Evolutionary conservation across 495 filamentous ascomycete genomes (phyloP).

Genomic region (Talaromyces borbonicus): DNA sequence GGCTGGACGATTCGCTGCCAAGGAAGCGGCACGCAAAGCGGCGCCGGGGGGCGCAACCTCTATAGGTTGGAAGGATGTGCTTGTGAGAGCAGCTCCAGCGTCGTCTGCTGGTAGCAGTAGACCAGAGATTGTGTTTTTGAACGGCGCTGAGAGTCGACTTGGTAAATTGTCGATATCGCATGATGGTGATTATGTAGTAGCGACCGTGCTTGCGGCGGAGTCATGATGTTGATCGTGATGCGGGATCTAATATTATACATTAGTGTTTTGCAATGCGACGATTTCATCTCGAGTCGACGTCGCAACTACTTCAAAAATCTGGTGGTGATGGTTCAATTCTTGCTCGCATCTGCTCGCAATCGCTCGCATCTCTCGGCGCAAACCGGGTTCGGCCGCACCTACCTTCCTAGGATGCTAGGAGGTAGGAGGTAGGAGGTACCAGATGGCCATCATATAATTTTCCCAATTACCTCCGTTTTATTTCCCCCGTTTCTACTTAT

Average conservation of each 20-base stretch:
- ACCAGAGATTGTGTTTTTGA: conserved; percentile 34
- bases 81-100: conserved; percentile 21
- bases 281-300: no score
- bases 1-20: conserved; percentile 38
- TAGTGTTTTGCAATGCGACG: background rate
- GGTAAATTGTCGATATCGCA: conserved; percentile 45
- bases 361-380: background rate
- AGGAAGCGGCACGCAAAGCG: conserved; percentile 41
- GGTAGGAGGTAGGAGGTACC: no score
- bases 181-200: conserved; percentile 51
- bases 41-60: conserved; percentile 24
- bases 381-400: conserved; percentile 3
- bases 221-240: conserved; percentile 9
- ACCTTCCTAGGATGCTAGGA: background rate
- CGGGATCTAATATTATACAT: background rate
- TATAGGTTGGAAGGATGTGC: conserved; percentile 32
- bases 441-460: no score
- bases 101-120: conserved; percentile 16
- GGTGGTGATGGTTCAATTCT: no score
- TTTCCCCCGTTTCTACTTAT: no score
- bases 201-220: conserved; percentile 37
- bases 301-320: no score
- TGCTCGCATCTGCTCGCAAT: background rate
- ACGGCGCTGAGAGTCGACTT: conserved; percentile 16
- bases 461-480: no score